A percentile compares a stretch with the other conserved stretches of the same genome.
Evolutionary conservation across 345 rosid species (phyloP).

Genomic region (Moringa oleifera): DNA sequence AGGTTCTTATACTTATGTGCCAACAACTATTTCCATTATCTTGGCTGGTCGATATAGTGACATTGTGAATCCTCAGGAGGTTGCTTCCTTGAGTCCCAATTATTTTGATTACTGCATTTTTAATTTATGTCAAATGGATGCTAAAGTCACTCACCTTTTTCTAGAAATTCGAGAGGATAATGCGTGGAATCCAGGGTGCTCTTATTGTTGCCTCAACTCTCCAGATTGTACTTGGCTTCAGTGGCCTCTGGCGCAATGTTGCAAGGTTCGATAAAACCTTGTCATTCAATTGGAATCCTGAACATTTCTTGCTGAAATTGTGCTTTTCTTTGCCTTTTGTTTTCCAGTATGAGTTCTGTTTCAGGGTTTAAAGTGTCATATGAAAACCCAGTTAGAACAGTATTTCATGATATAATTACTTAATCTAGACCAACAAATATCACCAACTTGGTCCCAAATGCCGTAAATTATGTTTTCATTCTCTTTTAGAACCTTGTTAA

Average conservation of each 20-base stretch:
- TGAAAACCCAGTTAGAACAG: too few relatives aligned
- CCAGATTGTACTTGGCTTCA: constrained; percentile 87
- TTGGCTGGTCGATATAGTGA: constrained; percentile 79
- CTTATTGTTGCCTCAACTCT: constrained; percentile 94
- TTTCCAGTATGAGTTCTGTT: neutral
- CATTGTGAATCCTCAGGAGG: constrained; percentile 86
- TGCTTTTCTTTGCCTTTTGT: neutral
- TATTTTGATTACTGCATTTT: constrained; percentile 3
- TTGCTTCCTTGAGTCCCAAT: constrained; percentile 16
- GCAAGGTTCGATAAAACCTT: constrained; percentile 49
- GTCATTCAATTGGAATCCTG: constrained; percentile 1
- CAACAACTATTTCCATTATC: constrained; percentile 77
- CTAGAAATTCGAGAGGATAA: constrained; percentile 80
- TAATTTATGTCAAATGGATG: neutral
- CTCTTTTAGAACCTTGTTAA: too few relatives aligned
- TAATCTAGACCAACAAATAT: neutral
- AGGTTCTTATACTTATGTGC: constrained; percentile 76
- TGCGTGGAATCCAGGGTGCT: constrained; percentile 89
- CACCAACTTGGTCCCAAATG: neutral
- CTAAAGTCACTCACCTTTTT: constrained; percentile 9
- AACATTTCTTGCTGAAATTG: neutral
- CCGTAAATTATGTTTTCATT: too few relatives aligned
- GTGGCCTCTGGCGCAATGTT: constrained; percentile 98
- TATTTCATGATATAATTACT: too few relatives aligned
- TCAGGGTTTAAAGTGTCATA: too few relatives aligned